A percentile compares a stretch with the other conserved stretches of the same genome.
Conservation (phyloP, 768 basidiomycete genomes). For the Suillus weaverae region DNA sequence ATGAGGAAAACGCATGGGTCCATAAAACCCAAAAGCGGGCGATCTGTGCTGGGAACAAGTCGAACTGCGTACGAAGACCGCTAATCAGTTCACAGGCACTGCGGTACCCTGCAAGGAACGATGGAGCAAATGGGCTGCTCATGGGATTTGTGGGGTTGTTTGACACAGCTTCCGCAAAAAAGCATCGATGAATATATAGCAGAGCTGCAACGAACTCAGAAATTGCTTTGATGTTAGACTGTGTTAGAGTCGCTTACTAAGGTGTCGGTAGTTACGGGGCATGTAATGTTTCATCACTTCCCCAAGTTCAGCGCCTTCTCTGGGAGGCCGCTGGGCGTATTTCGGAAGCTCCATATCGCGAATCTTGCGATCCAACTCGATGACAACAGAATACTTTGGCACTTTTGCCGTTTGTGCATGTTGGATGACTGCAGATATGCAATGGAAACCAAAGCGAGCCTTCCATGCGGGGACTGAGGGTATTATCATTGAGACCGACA, state of each 20-base stretch:
- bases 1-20: conserved; percentile 70
- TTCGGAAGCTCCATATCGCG: conserved; percentile 67
- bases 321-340: conserved; percentile 54
- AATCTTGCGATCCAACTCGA: conserved; percentile 64
- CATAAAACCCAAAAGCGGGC: conserved; percentile 71
- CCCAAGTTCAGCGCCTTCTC: conserved; percentile 50
- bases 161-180: conserved; percentile 71
- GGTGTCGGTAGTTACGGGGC: conserved; percentile 71
- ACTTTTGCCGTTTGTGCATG: conserved; percentile 65
- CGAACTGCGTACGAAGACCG: conserved; percentile 49
- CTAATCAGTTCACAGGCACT: conserved; percentile 60
- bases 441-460: conserved; percentile 64
- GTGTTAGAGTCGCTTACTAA: conserved; percentile 45
- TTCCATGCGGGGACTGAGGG: conserved; percentile 66
- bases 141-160: conserved; percentile 68
- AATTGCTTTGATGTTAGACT: not conserved
- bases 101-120: conserved; percentile 67
- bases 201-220: conserved; percentile 44
- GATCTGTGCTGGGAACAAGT: conserved; percentile 55
- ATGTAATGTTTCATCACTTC: conserved; percentile 75
- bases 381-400: conserved; percentile 59
- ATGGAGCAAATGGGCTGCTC: conserved; percentile 63
- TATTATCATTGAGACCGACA: not conserved
- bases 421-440: conserved; percentile 66
- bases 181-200: conserved; percentile 72